A percentile compares a stretch with the other conserved stretches of the same genome.
phyloP scores from a whole-genome alignment of 2,329 filamentous ascomycete genomes.

The Aspergillus nomiae region DNA sequence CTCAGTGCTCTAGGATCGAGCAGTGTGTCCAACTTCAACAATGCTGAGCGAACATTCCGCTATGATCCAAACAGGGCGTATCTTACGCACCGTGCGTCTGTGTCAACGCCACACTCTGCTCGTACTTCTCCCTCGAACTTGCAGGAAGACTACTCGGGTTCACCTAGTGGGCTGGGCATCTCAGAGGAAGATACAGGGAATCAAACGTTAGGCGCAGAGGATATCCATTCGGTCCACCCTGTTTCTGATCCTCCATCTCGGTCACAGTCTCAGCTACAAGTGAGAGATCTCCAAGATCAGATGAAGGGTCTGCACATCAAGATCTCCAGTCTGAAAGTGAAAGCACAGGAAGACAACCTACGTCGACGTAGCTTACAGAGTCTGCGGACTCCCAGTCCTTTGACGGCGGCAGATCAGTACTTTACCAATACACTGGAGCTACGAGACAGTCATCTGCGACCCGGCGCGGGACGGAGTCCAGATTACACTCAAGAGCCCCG shows the following conservation, averaged over 20 bases:
- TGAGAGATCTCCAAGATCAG: constrained; percentile 76
- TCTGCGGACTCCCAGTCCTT: constrained; percentile 73
- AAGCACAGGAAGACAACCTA: constrained; percentile 76
- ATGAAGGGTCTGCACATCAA: constrained; percentile 84
- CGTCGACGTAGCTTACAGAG: constrained; percentile 76
- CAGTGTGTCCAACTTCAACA: constrained; percentile 32
- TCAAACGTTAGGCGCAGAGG: constrained; percentile 32
- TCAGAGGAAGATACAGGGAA: constrained; percentile 26
- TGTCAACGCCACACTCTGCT: constrained; percentile 41
- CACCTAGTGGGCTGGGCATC: constrained; percentile 31
- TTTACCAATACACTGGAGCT: constrained; percentile 46
- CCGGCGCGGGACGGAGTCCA: constrained; percentile 37
- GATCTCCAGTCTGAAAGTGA: constrained; percentile 76
- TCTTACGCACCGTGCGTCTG: constrained; percentile 36
- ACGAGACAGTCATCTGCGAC: constrained; percentile 38
- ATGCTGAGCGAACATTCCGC: constrained; percentile 36
- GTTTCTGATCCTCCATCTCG: constrained; percentile 56
- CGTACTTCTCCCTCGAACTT: constrained; percentile 9
- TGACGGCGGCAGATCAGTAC: constrained; percentile 71
- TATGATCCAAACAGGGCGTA: constrained; percentile 35
- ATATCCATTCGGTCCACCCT: constrained; percentile 41
- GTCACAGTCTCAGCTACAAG: constrained; percentile 71
- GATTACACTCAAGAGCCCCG: constrained; percentile 26
- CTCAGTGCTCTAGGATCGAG: constrained; percentile 59
- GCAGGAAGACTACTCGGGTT: constrained; percentile 21